Evolutionary conservation across 2,329 filamentous ascomycete species (phyloP).

Genomic region (Diaporthe sp.): DNA sequence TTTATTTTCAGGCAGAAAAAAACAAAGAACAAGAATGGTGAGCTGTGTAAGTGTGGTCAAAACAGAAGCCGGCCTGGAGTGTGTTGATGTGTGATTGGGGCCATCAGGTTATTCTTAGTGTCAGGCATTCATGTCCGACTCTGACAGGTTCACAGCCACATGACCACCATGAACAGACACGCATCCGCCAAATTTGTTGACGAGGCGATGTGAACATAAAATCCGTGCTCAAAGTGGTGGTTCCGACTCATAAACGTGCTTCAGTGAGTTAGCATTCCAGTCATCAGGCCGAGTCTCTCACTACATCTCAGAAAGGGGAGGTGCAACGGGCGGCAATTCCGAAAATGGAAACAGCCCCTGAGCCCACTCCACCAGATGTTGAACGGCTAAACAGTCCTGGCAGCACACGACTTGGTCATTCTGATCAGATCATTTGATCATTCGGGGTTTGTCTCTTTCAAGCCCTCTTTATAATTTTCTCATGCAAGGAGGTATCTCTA

Average conservation of each 20-base stretch:
- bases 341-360: conserved; percentile 35
- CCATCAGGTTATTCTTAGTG: conserved; percentile 34
- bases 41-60: background rate
- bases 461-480: background rate
- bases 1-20: background rate
- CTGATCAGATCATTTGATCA: background rate
- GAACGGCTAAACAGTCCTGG: background rate
- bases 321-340: conserved; percentile 12
- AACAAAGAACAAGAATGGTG: background rate
- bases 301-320: background rate
- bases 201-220: background rate
- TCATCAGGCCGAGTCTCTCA: background rate
- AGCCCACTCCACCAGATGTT: conserved; percentile 12
- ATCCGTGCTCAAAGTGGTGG: background rate
- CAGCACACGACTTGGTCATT: background rate
- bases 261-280: conserved; percentile 8
- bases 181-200: background rate
- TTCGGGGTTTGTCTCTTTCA: background rate
- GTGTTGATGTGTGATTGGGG: conserved; percentile 30
- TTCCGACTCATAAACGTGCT: background rate
- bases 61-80: background rate
- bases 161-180: background rate
- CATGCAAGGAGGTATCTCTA: conserved; percentile 29
- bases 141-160: conserved; percentile 21
- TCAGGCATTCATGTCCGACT: conserved; percentile 31